Conservation (phyloP, 2,329 filamentous ascomycete genomes). For the Verruconis gallopava region DNA sequence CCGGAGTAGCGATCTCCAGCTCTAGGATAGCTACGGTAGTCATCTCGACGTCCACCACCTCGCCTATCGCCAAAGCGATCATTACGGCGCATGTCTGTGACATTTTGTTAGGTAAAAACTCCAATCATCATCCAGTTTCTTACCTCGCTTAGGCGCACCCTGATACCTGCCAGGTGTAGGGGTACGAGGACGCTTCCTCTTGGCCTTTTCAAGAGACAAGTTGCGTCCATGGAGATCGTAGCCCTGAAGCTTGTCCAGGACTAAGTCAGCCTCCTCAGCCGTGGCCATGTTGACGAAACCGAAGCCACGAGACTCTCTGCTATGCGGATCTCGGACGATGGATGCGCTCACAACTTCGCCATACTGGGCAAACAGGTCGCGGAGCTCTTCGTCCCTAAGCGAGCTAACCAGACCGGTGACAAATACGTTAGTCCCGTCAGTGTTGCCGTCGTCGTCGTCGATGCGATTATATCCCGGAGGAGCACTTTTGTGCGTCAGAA, state of each 20-base stretch:
- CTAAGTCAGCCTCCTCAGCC: slow-evolving; percentile 86
- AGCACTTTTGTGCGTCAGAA: slow-evolving; percentile 24
- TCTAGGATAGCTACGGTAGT: slow-evolving; percentile 25
- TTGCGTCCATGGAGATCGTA: slow-evolving; percentile 92
- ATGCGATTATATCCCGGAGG: slow-evolving; percentile 35
- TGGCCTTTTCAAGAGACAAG: slow-evolving; percentile 96
- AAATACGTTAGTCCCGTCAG: slow-evolving; percentile 96
- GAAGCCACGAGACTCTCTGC: slow-evolving; percentile 95
- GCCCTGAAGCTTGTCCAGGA: slow-evolving; percentile 89
- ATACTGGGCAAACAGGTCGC: slow-evolving; percentile 95
- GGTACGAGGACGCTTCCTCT: slow-evolving; percentile 84
- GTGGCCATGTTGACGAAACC: slow-evolving; percentile 99
- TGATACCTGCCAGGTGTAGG: slow-evolving; percentile 99
- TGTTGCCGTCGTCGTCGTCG: slow-evolving; percentile 54
- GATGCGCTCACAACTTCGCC: slow-evolving; percentile 98
- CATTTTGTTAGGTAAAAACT: slow-evolving; percentile 25
- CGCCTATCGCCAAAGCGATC: slow-evolving; percentile 35
- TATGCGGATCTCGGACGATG: slow-evolving; percentile 98
- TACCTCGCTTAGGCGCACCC: slow-evolving; percentile 92
- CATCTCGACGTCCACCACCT: slow-evolving; percentile 23
- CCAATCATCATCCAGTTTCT: slow-evolving; percentile 23
- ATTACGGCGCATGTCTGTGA: slow-evolving; percentile 29
- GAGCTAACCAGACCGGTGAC: slow-evolving; percentile 96
- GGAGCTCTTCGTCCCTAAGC: slow-evolving; percentile 78
- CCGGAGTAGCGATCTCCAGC: slow-evolving; percentile 15